These are phyloP conservation scores for Metarhizium humberi DNA, from an alignment of 2,329 filamentous ascomycete species.

Conservation along the genomic window DNA sequence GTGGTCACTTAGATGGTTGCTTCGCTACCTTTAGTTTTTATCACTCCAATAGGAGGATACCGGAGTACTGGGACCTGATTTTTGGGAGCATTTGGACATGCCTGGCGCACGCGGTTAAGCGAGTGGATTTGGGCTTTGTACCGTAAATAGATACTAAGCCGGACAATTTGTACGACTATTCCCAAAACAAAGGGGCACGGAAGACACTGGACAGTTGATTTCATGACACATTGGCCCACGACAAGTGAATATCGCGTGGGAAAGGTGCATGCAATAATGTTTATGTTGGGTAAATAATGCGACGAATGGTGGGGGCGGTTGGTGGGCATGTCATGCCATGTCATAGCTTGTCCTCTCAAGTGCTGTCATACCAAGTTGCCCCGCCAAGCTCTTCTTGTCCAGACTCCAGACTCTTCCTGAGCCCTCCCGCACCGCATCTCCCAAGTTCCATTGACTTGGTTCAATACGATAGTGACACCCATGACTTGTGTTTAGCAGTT, in stretches of 20 bases:
- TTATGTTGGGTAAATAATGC: not conserved
- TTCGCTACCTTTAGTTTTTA: not conserved
- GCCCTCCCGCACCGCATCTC: not conserved
- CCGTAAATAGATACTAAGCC: not conserved
- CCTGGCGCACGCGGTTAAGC: not conserved
- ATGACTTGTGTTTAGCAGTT: not conserved
- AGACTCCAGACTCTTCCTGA: not conserved
- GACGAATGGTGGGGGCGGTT: not conserved
- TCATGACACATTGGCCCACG: no score
- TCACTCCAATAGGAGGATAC: not conserved
- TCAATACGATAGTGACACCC: no score
- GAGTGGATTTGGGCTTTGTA: conserved; percentile 2
- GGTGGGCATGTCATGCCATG: no score
- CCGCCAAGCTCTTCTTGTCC: not conserved
- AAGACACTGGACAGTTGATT: no score
- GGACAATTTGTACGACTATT: conserved; percentile 3
- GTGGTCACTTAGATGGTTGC: not conserved
- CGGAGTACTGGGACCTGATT: not conserved
- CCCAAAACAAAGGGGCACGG: not conserved
- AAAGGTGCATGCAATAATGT: not conserved
- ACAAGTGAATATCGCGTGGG: not conserved
- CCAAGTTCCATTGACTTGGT: not conserved
- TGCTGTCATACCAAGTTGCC: not conserved
- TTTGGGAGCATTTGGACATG: conserved; percentile 2
- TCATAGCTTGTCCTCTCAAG: no score